These are phyloP conservation scores for Stachybotrys chartarum DNA, from an alignment of 2,329 filamentous ascomycete genomes.

Conservation along the genomic window DNA sequence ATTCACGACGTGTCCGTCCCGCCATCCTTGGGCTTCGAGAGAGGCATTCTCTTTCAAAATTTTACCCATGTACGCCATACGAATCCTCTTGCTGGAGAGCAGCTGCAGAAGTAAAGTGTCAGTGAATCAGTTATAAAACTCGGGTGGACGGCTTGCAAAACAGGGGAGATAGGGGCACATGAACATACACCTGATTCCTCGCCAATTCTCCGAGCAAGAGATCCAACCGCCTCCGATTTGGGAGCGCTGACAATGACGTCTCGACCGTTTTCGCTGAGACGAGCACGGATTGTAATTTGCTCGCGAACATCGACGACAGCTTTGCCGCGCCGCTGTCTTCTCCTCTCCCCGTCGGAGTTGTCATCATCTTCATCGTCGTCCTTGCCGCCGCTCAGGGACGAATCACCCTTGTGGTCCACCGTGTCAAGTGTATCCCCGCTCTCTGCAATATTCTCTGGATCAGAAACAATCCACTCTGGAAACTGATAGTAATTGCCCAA, in stretches of 20 bases:
- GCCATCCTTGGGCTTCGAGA: slow-evolving; percentile 67
- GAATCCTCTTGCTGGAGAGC: slow-evolving; percentile 49
- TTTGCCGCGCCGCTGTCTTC: slow-evolving; percentile 51
- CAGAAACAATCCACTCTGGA: slow-evolving; percentile 60
- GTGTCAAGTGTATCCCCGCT: slow-evolving; percentile 17
- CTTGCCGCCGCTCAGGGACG: slow-evolving; percentile 30
- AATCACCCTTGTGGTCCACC: slow-evolving; percentile 19
- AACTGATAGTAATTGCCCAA: slow-evolving; percentile 64
- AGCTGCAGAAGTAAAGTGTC: slow-evolving; percentile 36
- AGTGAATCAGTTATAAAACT: background rate
- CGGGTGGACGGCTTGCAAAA: background rate
- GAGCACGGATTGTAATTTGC: slow-evolving; percentile 49
- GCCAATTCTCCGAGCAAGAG: slow-evolving; percentile 54
- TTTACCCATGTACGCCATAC: slow-evolving; percentile 74
- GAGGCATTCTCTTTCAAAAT: slow-evolving; percentile 63
- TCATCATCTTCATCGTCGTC: slow-evolving; percentile 28
- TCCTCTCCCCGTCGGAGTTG: slow-evolving; percentile 21
- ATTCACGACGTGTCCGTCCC: slow-evolving; percentile 67
- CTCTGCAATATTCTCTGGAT: slow-evolving; percentile 50
- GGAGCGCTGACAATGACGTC: slow-evolving; percentile 54
- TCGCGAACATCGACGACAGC: slow-evolving; percentile 44
- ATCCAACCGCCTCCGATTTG: slow-evolving; percentile 57
- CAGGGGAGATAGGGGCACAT: background rate
- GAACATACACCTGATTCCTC: slow-evolving; percentile 55
- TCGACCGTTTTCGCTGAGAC: slow-evolving; percentile 59